Conservation (phyloP, 176 grass and related monocot species). For the Neostapfia colusana region DNA sequence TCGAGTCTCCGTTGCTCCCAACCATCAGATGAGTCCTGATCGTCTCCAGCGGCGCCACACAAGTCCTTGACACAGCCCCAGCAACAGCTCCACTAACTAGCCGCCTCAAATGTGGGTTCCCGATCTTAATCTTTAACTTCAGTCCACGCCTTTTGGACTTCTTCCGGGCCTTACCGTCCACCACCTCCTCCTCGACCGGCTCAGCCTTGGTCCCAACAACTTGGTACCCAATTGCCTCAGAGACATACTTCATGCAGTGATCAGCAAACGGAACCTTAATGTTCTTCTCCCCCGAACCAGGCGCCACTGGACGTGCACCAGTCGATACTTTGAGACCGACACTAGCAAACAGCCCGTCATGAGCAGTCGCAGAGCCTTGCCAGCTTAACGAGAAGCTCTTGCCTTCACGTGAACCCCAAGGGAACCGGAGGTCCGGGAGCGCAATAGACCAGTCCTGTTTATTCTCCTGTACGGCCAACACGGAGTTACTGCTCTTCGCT, state of each 20-base stretch:
- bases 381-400: slow-evolving; percentile 36
- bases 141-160: slow-evolving; percentile 43
- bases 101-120: slow-evolving; percentile 87
- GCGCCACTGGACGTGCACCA: slow-evolving; percentile 4
- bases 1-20: slow-evolving; percentile 84
- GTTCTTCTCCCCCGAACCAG: slow-evolving; percentile 36
- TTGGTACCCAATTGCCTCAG: slow-evolving; percentile 40
- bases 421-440: slow-evolving; percentile 46
- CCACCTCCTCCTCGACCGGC: slow-evolving; percentile 35
- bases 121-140: slow-evolving; percentile 71
- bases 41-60: slow-evolving; percentile 84
- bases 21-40: slow-evolving; percentile 95
- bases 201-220: slow-evolving; percentile 25
- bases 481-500: slow-evolving; percentile 45
- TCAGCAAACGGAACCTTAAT: slow-evolving; percentile 58
- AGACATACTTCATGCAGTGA: slow-evolving; percentile 49
- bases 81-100: slow-evolving; percentile 85
- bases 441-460: slow-evolving; percentile 46
- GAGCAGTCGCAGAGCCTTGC: slow-evolving; percentile 33
- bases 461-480: slow-evolving; percentile 41
- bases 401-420: slow-evolving; percentile 54
- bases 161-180: slow-evolving; percentile 50
- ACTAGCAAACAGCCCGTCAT: slow-evolving; percentile 61
- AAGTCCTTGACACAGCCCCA: slow-evolving; percentile 79
- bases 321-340: slow-evolving; percentile 54